phyloP scores from a whole-genome alignment of 2,329 filamentous ascomycete species.

The Fusarium sp. region DNA sequence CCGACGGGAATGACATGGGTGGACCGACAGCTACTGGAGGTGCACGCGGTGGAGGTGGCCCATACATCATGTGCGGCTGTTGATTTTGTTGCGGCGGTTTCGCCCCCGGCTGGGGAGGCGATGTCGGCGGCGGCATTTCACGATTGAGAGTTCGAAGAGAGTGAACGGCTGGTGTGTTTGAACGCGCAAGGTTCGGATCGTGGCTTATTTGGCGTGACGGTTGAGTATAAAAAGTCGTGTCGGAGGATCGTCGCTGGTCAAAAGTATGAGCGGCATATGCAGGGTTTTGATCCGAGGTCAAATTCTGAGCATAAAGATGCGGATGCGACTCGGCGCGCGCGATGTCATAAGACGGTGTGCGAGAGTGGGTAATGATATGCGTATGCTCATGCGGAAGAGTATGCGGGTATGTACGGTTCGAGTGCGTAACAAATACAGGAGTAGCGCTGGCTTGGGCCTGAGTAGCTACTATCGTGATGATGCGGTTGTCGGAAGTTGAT shows the following conservation, averaged over 20 bases:
- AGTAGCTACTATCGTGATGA: constrained; percentile 23
- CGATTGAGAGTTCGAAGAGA: constrained; percentile 54
- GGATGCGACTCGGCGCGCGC: constrained; percentile 40
- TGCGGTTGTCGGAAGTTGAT: constrained; percentile 25
- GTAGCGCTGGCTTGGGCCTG: constrained; percentile 30
- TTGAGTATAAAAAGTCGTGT: constrained; percentile 57
- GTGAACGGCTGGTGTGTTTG: constrained; percentile 59
- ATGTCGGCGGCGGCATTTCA: constrained; percentile 60
- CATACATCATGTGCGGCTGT: constrained; percentile 55
- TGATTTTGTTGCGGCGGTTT: constrained; percentile 47
- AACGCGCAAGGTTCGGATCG: constrained; percentile 55
- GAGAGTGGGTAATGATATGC: constrained; percentile 3
- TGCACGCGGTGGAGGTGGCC: constrained; percentile 60
- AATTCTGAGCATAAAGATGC: constrained; percentile 35
- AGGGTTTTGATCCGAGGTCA: constrained; percentile 44
- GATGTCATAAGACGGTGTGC: constrained; percentile 26
- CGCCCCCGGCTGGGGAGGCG: constrained; percentile 56
- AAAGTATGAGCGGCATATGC: constrained; percentile 50
- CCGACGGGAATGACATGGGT: constrained; percentile 59
- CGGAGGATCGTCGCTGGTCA: constrained; percentile 55
- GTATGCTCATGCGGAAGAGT: neutral
- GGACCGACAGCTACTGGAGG: constrained; percentile 58
- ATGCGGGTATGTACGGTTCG: neutral
- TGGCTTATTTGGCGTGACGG: constrained; percentile 48
- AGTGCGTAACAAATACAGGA: constrained; percentile 10